Evolutionary conservation across 768 basidiomycete genomes (phyloP).

Genomic region (Holtermannia corniformis): DNA sequence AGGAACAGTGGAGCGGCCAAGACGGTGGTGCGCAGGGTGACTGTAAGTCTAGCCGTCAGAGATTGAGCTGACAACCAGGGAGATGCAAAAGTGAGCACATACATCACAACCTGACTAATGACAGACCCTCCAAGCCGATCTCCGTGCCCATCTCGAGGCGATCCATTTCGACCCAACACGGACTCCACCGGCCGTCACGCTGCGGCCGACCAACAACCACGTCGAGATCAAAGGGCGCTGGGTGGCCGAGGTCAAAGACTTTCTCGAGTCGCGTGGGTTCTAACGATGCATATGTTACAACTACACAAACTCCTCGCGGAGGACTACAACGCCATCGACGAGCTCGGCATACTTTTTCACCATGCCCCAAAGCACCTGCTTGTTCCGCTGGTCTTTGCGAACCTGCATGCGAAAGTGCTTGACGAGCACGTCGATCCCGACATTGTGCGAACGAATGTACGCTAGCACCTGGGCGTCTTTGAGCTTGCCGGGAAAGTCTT

Average conservation of each 20-base stretch:
- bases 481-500: not conserved
- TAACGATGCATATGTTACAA: not conserved
- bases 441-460: not conserved
- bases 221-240: slow-evolving; percentile 16
- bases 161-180: slow-evolving; percentile 12
- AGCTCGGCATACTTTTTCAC: not conserved
- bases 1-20: slow-evolving; percentile 11
- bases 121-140: slow-evolving; percentile 11
- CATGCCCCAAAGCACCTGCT: not conserved
- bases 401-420: not conserved
- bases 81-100: slow-evolving; percentile 5
- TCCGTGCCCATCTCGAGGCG: slow-evolving; percentile 8
- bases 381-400: not conserved
- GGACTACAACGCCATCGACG: not conserved
- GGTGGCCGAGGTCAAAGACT: slow-evolving; percentile 13
- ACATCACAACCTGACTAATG: not conserved
- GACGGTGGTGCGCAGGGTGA: slow-evolving; percentile 16
- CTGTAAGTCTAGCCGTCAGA: slow-evolving; percentile 11
- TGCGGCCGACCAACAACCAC: slow-evolving; percentile 16
- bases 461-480: not conserved
- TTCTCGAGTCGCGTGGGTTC: slow-evolving; percentile 11
- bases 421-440: not conserved
- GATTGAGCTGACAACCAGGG: slow-evolving; percentile 2
- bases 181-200: slow-evolving; percentile 3
- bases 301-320: not conserved